Evolutionary conservation across 345 rosid genomes (phyloP).

Genomic region (Rhizophora mangle): DNA sequence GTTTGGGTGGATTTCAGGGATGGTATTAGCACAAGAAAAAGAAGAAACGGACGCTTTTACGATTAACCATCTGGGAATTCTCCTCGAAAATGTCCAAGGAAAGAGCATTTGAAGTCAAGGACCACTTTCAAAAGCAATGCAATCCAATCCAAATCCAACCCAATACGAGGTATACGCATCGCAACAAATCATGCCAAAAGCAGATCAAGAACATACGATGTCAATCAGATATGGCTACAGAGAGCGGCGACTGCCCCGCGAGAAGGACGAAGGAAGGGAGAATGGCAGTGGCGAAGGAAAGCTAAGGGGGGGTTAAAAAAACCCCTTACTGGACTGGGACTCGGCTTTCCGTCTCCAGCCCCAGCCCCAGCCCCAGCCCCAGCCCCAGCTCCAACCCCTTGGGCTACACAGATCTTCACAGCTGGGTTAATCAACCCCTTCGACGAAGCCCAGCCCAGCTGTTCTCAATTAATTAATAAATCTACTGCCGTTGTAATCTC

Average conservation of each 20-base stretch:
- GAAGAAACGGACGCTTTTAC: constrained; percentile 32
- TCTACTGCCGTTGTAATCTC: too few species aligned
- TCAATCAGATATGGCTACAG: not conserved
- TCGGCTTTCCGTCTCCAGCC: too few species aligned
- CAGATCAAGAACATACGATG: not conserved
- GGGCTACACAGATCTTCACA: too few species aligned
- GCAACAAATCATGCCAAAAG: constrained; percentile 4
- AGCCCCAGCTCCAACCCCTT: too few species aligned
- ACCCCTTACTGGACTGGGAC: too few species aligned
- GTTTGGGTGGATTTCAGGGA: constrained; percentile 17
- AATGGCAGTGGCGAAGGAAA: too few species aligned
- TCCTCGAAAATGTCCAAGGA: constrained; percentile 26
- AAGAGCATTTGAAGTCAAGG: constrained; percentile 17
- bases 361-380: too few species aligned
- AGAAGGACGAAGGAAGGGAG: constrained; percentile 2
- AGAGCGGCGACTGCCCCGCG: constrained; percentile 18
- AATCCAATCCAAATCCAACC: too few species aligned
- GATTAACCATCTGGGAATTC: constrained; percentile 27
- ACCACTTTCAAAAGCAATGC: not conserved
- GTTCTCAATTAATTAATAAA: too few species aligned
- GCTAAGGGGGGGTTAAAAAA: not conserved
- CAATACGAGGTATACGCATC: not conserved
- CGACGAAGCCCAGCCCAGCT: too few species aligned
- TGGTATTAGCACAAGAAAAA: constrained; percentile 23
- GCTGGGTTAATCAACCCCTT: too few species aligned